Conservation (phyloP, 257 asterid genomes). For the Ocimum tenuiflorum region DNA sequence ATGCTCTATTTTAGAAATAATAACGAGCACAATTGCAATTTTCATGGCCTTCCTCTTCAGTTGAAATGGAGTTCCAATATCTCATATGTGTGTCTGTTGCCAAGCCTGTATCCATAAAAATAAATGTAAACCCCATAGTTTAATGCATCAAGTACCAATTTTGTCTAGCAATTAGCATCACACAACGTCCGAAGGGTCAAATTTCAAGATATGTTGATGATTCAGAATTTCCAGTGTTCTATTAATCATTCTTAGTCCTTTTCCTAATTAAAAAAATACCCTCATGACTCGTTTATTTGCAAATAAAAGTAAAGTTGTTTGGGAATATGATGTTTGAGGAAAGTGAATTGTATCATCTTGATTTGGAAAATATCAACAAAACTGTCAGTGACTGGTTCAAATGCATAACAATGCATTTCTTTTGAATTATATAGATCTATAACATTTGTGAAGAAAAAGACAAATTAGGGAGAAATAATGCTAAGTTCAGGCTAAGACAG, state of each 20-base stretch:
- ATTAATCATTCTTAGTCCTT: neutral
- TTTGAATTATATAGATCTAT: neutral
- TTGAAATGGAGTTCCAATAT: neutral
- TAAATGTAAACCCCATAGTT: neutral
- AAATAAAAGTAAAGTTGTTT: too few relatives aligned
- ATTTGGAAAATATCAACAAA: too few relatives aligned
- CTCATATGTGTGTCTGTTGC: neutral
- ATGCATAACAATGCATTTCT: too few relatives aligned
- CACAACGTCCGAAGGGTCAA: neutral
- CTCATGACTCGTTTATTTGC: too few relatives aligned
- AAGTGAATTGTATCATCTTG: too few relatives aligned
- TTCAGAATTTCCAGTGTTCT: too few relatives aligned
- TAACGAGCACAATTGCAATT: neutral
- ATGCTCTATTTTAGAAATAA: neutral
- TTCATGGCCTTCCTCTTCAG: neutral
- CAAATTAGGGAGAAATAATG: neutral
- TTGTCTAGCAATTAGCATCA: neutral
- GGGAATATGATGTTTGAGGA: too few relatives aligned
- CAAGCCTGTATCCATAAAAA: neutral
- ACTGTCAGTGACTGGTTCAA: too few relatives aligned
- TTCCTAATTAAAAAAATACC: neutral
- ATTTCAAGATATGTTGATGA: neutral
- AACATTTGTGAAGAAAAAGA: neutral
- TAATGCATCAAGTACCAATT: neutral
- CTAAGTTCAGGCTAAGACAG: neutral